Evolutionary conservation across 2,329 filamentous ascomycete species (phyloP), one percentile per base, ranked within the genome.

Genomic region (Myotisia sp.): DNA sequence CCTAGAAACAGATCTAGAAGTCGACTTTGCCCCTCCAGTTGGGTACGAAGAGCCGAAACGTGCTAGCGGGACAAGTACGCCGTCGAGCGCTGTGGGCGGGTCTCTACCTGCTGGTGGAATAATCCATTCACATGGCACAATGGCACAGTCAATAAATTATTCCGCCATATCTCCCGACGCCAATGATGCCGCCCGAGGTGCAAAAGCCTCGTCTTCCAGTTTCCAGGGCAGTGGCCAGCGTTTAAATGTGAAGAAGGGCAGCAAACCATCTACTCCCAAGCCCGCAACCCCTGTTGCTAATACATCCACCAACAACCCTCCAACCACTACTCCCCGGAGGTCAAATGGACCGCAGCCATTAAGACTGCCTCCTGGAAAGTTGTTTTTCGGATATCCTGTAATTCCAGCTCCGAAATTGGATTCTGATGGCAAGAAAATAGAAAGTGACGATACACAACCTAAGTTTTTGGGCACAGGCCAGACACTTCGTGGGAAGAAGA

Each of bases 61-160:
- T 39, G 59, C 55, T 17, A 90, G 81, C 45, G 86, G 86, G n/a
- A 86, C 84, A 12, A 87, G 77, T 58, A 93, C 86, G 10, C 85
- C 86, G 2, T 66, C 76, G 33, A 90, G 79, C 48, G 16, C 21
- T 26, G 64, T 59, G 3, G 70, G 72, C 36, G 59, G 58, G 31
- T 50, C 36, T 8, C 56, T 80, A 39, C 77, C 79, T 5, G 64
- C 71, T 2, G 80, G 84, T 18, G 83, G 86, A 3, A 61, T 79
- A 10, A 58, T 94, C 16, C 85, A 92, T 56, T 74, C 68, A 41
- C 82, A 92, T 48, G 90, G 90, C 7, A 86, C 78, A 40, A 98
- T 98, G 90, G 86, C 90, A 0, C 84, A 93, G 49, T 74, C 84
- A n/a, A 95, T 98, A 65, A 94, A 94, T 64, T 98, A 95, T 59